These are phyloP conservation scores for Microascus cirrosus DNA, from an alignment of 2,329 filamentous ascomycete genomes.

Conservation along the genomic window DNA sequence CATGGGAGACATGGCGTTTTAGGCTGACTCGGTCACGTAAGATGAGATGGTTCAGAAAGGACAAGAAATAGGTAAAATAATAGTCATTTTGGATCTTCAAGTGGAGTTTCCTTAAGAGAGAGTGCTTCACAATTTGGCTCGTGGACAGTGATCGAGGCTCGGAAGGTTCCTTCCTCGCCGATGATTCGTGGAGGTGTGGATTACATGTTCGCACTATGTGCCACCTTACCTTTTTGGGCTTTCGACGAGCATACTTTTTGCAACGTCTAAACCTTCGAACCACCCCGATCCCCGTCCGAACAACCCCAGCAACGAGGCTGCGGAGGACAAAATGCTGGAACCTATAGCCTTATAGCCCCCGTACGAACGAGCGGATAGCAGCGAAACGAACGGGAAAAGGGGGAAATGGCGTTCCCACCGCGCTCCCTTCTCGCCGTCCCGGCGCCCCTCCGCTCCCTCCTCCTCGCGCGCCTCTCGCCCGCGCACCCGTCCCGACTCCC, in stretches of 20 bases:
- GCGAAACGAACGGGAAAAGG: not conserved
- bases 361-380: not conserved
- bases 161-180: not conserved
- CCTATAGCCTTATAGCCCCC: not conserved
- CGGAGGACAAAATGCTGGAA: not conserved
- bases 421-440: conserved; percentile 1
- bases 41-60: not conserved
- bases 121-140: no score
- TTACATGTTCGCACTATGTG: not conserved
- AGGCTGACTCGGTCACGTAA: not conserved
- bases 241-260: not conserved
- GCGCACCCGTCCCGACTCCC: not conserved
- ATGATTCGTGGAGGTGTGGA: not conserved
- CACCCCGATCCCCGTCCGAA: not conserved
- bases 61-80: not conserved
- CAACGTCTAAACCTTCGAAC: not conserved
- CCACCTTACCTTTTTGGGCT: not conserved
- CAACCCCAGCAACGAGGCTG: not conserved
- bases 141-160: no score
- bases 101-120: no score
- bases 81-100: no score
- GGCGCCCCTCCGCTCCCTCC: not conserved
- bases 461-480: not conserved
- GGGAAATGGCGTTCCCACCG: not conserved
- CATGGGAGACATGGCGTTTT: not conserved